phyloP scores from a whole-genome alignment of 2,329 filamentous ascomycete species.

The Xylariaceae sp. region DNA sequence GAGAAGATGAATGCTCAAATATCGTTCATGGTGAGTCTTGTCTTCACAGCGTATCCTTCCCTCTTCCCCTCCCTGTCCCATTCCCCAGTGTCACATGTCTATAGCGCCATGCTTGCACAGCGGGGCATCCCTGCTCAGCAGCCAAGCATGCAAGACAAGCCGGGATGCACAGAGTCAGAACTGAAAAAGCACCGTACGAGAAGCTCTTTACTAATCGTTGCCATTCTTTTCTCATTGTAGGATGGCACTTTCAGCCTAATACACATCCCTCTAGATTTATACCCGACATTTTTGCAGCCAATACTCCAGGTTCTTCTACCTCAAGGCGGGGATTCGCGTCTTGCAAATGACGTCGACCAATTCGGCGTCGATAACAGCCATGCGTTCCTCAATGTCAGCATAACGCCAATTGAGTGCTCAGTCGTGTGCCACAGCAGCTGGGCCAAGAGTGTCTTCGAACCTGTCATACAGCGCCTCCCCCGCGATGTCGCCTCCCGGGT shows the following conservation, averaged over 20 bases:
- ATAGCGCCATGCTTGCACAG: too few species aligned
- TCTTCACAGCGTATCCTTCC: background rate
- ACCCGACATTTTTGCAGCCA: constrained; percentile 75
- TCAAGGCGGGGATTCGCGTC: constrained; percentile 39
- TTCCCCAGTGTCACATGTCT: constrained; percentile 6
- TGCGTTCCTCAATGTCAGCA: constrained; percentile 86
- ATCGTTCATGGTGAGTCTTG: constrained; percentile 32
- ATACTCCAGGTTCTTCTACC: constrained; percentile 84
- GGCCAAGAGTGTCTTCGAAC: constrained; percentile 70
- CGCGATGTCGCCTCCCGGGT: constrained; percentile 50
- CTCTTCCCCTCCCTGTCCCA: background rate
- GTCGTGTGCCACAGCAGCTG: constrained; percentile 79
- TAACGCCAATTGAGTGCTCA: constrained; percentile 90
- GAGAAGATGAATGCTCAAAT: constrained; percentile 36
- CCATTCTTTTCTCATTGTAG: too few species aligned
- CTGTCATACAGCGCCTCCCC: constrained; percentile 63
- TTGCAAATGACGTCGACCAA: constrained; percentile 38
- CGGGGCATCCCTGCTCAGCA: too few species aligned
- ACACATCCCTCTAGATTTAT: constrained; percentile 78
- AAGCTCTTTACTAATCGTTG: too few species aligned
- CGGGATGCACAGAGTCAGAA: constrained; percentile 2
- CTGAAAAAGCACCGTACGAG: constrained; percentile 9
- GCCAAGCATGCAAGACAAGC: constrained; percentile 9
- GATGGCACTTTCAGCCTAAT: constrained; percentile 84
- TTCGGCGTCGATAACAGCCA: constrained; percentile 55